A percentile compares a stretch with the other conserved stretches of the same genome.
Evolutionary conservation across 2,329 filamentous ascomycete species (phyloP).

Genomic region (Neonectria hederae): DNA sequence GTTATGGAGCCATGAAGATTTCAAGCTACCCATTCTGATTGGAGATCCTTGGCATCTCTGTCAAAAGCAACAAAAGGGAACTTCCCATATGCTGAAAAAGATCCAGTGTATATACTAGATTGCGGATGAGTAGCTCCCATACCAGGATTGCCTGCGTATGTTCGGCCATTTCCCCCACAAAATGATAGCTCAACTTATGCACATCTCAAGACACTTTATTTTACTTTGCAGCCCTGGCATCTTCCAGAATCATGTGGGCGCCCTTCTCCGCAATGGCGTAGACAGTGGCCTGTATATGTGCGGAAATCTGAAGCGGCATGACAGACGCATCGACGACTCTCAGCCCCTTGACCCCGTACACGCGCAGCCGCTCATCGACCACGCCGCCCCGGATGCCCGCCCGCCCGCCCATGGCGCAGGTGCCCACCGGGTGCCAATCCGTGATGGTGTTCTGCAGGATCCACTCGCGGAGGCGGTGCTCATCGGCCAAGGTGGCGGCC

Average conservation of each 20-base stretch:
- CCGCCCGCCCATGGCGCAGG: slow-evolving; percentile 46
- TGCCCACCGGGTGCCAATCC: slow-evolving; percentile 53
- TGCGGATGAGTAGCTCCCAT: too few species aligned
- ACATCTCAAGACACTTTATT: not conserved
- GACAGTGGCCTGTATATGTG: slow-evolving; percentile 47
- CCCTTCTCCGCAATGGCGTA: slow-evolving; percentile 50
- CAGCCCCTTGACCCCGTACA: slow-evolving; percentile 43
- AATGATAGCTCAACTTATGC: not conserved
- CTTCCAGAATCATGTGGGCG: slow-evolving; percentile 39
- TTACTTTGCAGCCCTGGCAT: slow-evolving; percentile 10
- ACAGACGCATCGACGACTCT: slow-evolving; percentile 45
- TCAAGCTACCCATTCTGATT: too few species aligned
- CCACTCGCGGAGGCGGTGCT: slow-evolving; percentile 36
- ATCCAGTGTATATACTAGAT: too few species aligned
- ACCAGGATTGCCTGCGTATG: too few species aligned
- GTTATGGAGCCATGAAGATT: too few species aligned
- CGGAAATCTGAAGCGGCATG: slow-evolving; percentile 43
- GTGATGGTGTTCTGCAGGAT: slow-evolving; percentile 44
- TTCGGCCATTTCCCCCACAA: not conserved
- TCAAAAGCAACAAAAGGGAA: too few species aligned
- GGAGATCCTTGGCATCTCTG: too few species aligned
- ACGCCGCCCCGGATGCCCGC: slow-evolving; percentile 45
- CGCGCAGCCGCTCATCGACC: slow-evolving; percentile 42
- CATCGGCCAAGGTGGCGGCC: slow-evolving; percentile 27
- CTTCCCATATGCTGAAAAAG: too few species aligned